A percentile compares a stretch with the other conserved stretches of the same genome.
Evolutionary conservation across 23 red algal species (phyloP).

Genomic region (Gracilaria domingensis): DNA sequence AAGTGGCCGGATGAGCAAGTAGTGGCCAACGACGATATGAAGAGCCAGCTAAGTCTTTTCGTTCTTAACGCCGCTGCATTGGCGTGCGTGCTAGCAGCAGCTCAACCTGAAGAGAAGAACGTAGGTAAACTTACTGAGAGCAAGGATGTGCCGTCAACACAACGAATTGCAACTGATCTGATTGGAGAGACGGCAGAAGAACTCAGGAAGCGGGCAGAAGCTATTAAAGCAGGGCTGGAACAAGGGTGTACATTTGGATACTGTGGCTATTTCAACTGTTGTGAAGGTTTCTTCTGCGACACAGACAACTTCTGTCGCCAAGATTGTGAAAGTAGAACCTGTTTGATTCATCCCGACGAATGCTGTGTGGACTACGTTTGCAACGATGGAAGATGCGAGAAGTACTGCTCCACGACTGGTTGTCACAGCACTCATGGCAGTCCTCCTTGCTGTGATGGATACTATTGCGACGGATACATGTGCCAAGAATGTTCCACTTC

Average conservation of each 20-base stretch:
- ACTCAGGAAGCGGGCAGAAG: background rate
- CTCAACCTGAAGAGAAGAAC: background rate
- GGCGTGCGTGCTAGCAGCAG: background rate
- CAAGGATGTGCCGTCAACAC: background rate
- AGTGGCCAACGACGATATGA: background rate
- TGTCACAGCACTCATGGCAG: no score
- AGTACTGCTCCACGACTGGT: no score
- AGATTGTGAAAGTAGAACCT: background rate
- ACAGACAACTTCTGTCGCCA: background rate
- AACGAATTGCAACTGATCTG: background rate
- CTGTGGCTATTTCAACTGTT: background rate
- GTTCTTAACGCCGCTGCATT: background rate
- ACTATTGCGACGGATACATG: conserved; percentile 6
- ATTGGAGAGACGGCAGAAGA: background rate
- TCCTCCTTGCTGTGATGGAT: background rate
- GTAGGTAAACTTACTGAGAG: conserved; percentile 7
- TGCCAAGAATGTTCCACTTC: background rate
- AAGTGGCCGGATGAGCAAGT: background rate
- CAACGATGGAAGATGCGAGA: background rate
- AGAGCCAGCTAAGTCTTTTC: background rate
- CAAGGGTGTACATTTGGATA: conserved; percentile 2
- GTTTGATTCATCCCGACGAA: background rate
- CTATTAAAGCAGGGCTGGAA: background rate
- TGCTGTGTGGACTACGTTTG: background rate
- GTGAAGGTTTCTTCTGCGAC: background rate